phyloP scores from a whole-genome alignment of 1,139 yeast species.

The Saccharomyces uvarum region DNA sequence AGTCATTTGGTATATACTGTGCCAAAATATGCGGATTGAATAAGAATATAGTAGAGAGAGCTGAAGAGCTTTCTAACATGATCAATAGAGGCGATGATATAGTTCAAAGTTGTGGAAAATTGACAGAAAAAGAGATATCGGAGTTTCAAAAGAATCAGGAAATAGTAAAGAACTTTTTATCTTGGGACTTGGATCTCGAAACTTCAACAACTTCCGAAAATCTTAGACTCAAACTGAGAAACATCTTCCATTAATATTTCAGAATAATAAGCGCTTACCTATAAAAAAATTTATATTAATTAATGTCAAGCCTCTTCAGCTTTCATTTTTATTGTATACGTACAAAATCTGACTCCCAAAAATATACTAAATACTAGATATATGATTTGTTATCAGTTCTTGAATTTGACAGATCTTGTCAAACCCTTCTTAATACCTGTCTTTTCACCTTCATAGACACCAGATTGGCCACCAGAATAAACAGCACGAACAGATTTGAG shows the following conservation, averaged over 20 bases:
- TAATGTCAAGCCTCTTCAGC: neutral
- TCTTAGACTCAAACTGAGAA: constrained; percentile 10
- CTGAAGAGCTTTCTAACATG: constrained; percentile 22
- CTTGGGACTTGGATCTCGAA: constrained; percentile 30
- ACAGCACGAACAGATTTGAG: constrained; percentile 85
- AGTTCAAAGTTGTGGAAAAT: constrained; percentile 14
- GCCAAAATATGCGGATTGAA: constrained; percentile 36
- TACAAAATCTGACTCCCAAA: neutral
- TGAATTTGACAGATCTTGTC: constrained; percentile 74
- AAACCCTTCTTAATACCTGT: constrained; percentile 96
- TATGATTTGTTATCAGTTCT: constrained; percentile 12
- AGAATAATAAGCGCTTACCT: neutral
- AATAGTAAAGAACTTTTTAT: constrained; percentile 27
- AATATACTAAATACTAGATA: constrained; percentile 1
- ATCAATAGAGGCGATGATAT: constrained; percentile 19
- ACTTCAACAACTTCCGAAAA: constrained; percentile 3
- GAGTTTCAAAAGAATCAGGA: constrained; percentile 20
- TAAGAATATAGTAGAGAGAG: constrained; percentile 27
- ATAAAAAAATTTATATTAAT: neutral
- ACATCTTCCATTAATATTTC: constrained; percentile 1
- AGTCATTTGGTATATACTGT: constrained; percentile 38
- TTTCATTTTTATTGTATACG: neutral
- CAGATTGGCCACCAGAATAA: constrained; percentile 60
- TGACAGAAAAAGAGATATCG: constrained; percentile 17
- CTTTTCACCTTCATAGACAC: constrained; percentile 88